A percentile compares a stretch with the other conserved stretches of the same genome.
These are phyloP conservation scores for Pythium rishiriense DNA, from an alignment of 352 stramenopile species.

Conservation along the genomic window DNA sequence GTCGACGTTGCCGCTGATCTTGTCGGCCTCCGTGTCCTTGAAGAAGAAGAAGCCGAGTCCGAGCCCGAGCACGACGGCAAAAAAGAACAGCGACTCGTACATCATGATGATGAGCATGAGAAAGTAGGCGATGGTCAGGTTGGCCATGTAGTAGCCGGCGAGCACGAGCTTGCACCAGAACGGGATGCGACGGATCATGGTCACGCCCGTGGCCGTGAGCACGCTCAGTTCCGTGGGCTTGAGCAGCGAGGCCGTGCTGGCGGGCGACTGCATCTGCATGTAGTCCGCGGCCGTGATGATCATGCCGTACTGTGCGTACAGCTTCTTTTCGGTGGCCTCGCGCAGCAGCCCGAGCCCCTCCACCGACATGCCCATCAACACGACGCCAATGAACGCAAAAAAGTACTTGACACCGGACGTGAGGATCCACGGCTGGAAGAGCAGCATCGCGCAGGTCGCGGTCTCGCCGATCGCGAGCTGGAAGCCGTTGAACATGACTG, in stretches of 20 bases:
- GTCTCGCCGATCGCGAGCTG: slow-evolving; percentile 64
- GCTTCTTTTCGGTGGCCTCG: slow-evolving; percentile 40
- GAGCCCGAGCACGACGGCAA: slow-evolving; percentile 41
- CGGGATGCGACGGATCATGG: slow-evolving; percentile 56
- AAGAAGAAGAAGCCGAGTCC: slow-evolving; percentile 77
- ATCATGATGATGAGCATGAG: slow-evolving; percentile 89
- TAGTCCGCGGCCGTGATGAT: slow-evolving; percentile 66
- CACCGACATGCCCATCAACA: slow-evolving; percentile 65
- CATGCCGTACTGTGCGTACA: slow-evolving; percentile 57
- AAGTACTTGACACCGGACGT: slow-evolving; percentile 68
- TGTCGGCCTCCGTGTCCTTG: slow-evolving; percentile 77
- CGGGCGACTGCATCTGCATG: slow-evolving; percentile 43
- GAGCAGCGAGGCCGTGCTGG: slow-evolving; percentile 5
- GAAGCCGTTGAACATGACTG: slow-evolving; percentile 71
- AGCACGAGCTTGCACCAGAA: slow-evolving; percentile 68
- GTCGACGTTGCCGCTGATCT: slow-evolving; percentile 64
- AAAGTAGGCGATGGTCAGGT: slow-evolving; percentile 77
- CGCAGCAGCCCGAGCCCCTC: slow-evolving; percentile 64
- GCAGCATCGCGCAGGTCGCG: slow-evolving; percentile 65
- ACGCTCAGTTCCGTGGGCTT: slow-evolving; percentile 15
- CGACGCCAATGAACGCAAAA: slow-evolving; percentile 71
- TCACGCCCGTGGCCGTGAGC: slow-evolving; percentile 23
- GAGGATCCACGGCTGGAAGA: slow-evolving; percentile 82
- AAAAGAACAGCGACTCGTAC: slow-evolving; percentile 82
- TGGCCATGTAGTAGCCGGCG: slow-evolving; percentile 71